Conservation (phyloP, 495 filamentous ascomycete species). For the Cryomyces antarcticus region DNA sequence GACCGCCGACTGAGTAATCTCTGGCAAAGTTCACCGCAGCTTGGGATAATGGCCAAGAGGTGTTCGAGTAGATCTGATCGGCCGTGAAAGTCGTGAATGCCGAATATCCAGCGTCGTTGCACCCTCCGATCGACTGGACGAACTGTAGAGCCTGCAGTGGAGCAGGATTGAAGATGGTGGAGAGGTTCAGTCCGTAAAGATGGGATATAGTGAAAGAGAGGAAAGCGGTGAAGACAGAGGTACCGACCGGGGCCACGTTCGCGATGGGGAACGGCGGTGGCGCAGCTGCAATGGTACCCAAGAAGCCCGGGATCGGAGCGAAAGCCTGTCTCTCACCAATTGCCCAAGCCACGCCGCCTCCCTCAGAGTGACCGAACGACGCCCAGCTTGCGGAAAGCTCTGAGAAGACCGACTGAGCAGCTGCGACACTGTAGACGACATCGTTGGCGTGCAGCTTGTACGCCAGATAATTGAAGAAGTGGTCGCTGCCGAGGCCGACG, state of each 20-base stretch:
- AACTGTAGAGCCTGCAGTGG: background rate
- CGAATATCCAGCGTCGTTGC: slow-evolving; percentile 1
- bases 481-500: slow-evolving; percentile 29
- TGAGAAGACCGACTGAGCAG: slow-evolving; percentile 24
- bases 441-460: slow-evolving; percentile 20
- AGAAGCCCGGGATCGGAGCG: slow-evolving; percentile 18
- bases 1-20: slow-evolving; percentile 1
- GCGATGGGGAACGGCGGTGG: slow-evolving; percentile 9
- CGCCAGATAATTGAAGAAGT: slow-evolving; percentile 23
- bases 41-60: slow-evolving; percentile 1
- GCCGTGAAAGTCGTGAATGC: slow-evolving; percentile 1
- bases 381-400: slow-evolving; percentile 22
- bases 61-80: background rate
- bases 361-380: slow-evolving; percentile 28
- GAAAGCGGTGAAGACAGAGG: slow-evolving; percentile 1
- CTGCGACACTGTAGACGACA: slow-evolving; percentile 22
- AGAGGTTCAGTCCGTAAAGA: slow-evolving; percentile 1
- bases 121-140: background rate
- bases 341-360: slow-evolving; percentile 26
- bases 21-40: background rate
- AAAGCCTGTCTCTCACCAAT: slow-evolving; percentile 21
- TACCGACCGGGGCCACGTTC: background rate
- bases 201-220: slow-evolving; percentile 1
- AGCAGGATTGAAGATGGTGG: slow-evolving; percentile 1
- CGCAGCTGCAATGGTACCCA: slow-evolving; percentile 21